These are phyloP conservation scores for Ceratobasidium sp. DNA, from an alignment of 1,284 basidiomycete genomes.

Conservation along the genomic window DNA sequence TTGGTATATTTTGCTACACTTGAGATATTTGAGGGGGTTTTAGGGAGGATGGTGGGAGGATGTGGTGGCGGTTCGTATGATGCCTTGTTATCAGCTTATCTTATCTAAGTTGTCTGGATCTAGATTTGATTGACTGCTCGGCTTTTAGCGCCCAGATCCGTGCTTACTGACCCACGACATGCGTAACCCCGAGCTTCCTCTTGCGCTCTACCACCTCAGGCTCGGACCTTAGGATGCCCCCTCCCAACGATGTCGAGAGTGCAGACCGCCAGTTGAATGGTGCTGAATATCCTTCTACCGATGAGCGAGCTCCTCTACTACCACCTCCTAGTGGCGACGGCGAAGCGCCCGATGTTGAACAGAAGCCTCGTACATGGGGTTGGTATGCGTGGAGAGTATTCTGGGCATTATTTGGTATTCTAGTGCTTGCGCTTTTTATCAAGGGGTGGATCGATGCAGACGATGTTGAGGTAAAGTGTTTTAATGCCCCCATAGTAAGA, in stretches of 20 bases:
- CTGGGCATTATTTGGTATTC: slow-evolving; percentile 24
- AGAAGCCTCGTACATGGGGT: slow-evolving; percentile 18
- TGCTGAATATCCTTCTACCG: background rate
- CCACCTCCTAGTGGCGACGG: background rate
- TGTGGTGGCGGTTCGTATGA: background rate
- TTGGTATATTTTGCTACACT: no score
- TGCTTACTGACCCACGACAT: slow-evolving; percentile 26
- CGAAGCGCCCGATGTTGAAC: background rate
- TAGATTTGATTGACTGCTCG: slow-evolving; percentile 16
- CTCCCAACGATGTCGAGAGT: slow-evolving; percentile 25
- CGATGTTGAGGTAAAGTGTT: slow-evolving; percentile 71
- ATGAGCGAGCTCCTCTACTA: slow-evolving; percentile 27
- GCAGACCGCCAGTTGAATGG: background rate
- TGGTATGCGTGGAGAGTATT: slow-evolving; percentile 45
- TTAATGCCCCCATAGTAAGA: background rate
- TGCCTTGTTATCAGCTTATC: background rate
- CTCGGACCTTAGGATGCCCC: background rate
- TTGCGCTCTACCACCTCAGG: slow-evolving; percentile 18
- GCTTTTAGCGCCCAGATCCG: background rate
- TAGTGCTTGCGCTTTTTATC: slow-evolving; percentile 61
- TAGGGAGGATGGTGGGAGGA: no score
- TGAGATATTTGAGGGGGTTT: no score
- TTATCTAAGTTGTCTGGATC: no score
- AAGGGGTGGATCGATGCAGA: slow-evolving; percentile 78
- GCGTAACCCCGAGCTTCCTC: background rate